Evolutionary conservation across 495 filamentous ascomycete genomes (phyloP), one percentile per base, ranked within the genome.

Genomic region (Lepidopterella palustris): DNA sequence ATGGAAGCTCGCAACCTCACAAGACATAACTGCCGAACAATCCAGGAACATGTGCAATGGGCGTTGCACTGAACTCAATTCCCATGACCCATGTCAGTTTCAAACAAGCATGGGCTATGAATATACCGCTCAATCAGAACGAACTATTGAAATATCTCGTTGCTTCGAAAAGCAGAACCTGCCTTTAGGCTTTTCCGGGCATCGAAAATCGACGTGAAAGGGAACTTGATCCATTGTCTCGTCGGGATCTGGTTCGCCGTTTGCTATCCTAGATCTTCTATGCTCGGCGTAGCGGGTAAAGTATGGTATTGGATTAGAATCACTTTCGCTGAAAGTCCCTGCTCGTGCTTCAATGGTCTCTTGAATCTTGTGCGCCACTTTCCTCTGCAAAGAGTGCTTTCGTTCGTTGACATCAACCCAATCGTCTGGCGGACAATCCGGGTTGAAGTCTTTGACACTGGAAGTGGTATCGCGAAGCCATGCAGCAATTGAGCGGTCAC

Each of bases 121-220:
- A n/a, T n/a, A n/a, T n/a, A n/a, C n/a, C n/a, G n/a, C n/a, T n/a
- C n/a, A n/a, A n/a, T n/a, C n/a, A n/a, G n/a, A n/a, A n/a, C n/a
- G n/a, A n/a, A n/a, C n/a, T n/a, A n/a, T n/a, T n/a, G n/a, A n/a
- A n/a, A n/a, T n/a, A n/a, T n/a, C n/a, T n/a, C n/a, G n/a, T n/a
- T n/a, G n/a, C n/a, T n/a, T n/a, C n/a, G n/a, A n/a, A 35, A 18
- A 21, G 32, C 55, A 50, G 25, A 54, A 56, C 35, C 57, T 61
- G 32, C 58, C 45, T 52, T 58, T 57, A 20, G 58, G 29, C 55
- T 61, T 58, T 31, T 61, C 58, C 0, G 63, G 63, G 45, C 63
- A 65, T 1, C 63, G 63, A 59, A 65, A 65, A n/a, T 65, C 63
- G n/a, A 65, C 45, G 28, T 61, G 58, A 45, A 65, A 65, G 10